Base-by-base conservation (phyloP, 2,329 filamentous ascomycete species). In the Clarireedia monteithiana region DNA sequence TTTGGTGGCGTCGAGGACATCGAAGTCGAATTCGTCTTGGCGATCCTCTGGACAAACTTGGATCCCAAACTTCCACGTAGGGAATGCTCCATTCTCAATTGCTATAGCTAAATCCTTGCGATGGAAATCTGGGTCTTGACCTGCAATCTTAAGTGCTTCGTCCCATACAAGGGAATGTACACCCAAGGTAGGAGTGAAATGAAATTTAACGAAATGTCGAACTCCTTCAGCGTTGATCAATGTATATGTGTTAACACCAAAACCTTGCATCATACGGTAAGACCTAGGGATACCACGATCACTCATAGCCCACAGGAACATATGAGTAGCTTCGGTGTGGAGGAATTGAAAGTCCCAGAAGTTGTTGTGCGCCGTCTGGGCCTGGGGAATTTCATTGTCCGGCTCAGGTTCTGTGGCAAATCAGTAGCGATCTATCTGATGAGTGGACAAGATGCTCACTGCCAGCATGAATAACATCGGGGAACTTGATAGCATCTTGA, bases 191-290 rank as follows among this genome's bases (percentile, higher is more conserved):
- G 88, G 87, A 0, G 82, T 90, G 65, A 80, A 91, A 67, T 85
- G 82, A 67, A 91, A 91, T 71, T 92, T 92, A 69, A 34, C 30
- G 30, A 34, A 34, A 9, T 34, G 30, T 34, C 30, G 30, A 34
- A 34, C 30, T 34, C 30, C 30, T 34, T 34, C 77, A 24, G 77
- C 79, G 58, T 90, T 90, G 59, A 77, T 75, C 2, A 91, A 76
- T 0, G 81, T 86, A 64, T 77, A 92, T 0, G 89, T 91, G 70
- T 92, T 91, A 63, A 92, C 88, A 53, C 88, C 88, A 56, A 91
- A 92, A 0, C 88, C 88, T 62, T 92, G 86, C 85, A 92, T 91
- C 86, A 91, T 91, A 24, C 88, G 83, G 71, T 78, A 91, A 0
- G 85, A 89, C 2, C 86, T 80, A 1, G 88, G 88, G 55, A 89